A percentile compares a stretch with the other conserved stretches of the same genome.
Evolutionary conservation across 306 rosid species (phyloP).

Genomic region (Cicer arietinum): DNA sequence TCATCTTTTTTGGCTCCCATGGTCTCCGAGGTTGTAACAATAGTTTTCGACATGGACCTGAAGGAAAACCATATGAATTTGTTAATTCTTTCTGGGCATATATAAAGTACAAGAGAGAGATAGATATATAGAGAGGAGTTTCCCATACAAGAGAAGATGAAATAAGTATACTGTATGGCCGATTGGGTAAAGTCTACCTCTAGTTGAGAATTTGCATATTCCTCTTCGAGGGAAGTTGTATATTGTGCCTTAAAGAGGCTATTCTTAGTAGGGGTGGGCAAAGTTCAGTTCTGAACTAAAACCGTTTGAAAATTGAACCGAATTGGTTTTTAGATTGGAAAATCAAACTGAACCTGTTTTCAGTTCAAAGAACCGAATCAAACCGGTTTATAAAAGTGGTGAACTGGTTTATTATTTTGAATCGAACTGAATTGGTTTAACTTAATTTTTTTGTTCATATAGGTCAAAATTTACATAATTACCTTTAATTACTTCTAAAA

Average conservation of each 20-base stretch:
- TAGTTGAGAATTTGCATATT: background rate
- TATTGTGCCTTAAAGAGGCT: background rate
- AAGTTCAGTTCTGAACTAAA: no score
- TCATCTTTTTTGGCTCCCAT: slow-evolving; percentile 22
- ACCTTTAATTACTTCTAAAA: no score
- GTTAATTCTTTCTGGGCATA: slow-evolving; percentile 14
- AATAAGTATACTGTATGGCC: background rate
- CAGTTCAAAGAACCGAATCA: no score
- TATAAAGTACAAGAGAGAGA: background rate
- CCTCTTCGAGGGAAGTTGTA: background rate
- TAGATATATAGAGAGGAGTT: background rate
- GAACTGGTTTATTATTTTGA: no score
- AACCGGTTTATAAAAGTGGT: no score
- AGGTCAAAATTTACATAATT: no score
- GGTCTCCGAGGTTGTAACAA: slow-evolving; percentile 4
- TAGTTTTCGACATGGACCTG: background rate
- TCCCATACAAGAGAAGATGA: background rate
- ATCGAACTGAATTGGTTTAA: no score
- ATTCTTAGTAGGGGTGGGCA: no score
- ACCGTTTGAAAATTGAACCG: no score
- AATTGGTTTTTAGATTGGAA: no score
- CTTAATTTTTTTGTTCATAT: no score
- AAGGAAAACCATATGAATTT: background rate
- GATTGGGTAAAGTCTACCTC: background rate
- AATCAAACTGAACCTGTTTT: no score